A percentile compares a stretch with the other conserved stretches of the same genome.
phyloP scores from a whole-genome alignment of 805 yeast species.

The Candida vaughaniae region DNA sequence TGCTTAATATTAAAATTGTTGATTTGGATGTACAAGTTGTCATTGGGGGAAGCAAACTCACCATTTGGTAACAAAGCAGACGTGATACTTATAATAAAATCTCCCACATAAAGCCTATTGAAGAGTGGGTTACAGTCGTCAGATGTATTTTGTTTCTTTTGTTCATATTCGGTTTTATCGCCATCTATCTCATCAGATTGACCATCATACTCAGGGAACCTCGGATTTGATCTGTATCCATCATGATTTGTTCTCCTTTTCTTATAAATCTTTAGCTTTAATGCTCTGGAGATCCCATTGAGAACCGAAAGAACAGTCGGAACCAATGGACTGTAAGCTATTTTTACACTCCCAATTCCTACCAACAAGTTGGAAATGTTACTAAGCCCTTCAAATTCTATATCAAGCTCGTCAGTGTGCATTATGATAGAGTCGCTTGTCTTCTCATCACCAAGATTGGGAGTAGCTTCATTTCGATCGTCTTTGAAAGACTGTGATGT shows the following conservation, averaged over 20 bases:
- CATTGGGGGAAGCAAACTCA: conserved; percentile 33
- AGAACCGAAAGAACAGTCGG: conserved; percentile 37
- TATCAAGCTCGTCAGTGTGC: conserved; percentile 33
- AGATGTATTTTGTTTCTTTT: neutral
- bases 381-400: conserved; percentile 50
- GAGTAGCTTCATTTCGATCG: neutral
- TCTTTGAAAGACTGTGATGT: conserved; percentile 47
- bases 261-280: conserved; percentile 33
- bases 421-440: conserved; percentile 18
- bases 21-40: conserved; percentile 23
- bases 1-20: conserved; percentile 40
- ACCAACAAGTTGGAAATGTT: conserved; percentile 34
- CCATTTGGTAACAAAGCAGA: conserved; percentile 47
- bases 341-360: conserved; percentile 37
- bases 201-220: conserved; percentile 27
- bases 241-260: conserved; percentile 13
- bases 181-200: conserved; percentile 3
- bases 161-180: conserved; percentile 3
- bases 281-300: conserved; percentile 35
- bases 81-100: conserved; percentile 42
- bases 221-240: conserved; percentile 1
- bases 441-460: neutral
- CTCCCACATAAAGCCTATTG: conserved; percentile 36
- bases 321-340: conserved; percentile 46
- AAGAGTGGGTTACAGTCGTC: conserved; percentile 23